Evolutionary conservation across 139 green algal species (phyloP), one percentile per base, ranked within the genome.

Genomic region (Coelastrella sp.): DNA sequence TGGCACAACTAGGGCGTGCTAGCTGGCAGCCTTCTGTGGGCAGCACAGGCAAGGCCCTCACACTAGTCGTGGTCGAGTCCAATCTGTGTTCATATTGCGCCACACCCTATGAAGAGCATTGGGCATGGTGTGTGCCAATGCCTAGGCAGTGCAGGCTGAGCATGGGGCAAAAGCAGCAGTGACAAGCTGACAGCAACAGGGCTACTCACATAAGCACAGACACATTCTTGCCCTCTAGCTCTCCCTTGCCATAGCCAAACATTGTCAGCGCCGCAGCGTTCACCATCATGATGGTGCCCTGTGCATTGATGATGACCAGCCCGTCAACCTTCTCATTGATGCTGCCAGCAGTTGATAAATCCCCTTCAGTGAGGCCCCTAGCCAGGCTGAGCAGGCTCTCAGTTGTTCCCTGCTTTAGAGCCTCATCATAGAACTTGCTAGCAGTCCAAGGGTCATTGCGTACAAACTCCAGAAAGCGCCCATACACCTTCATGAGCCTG

Each of bases 211-310:
- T 90, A 0, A 90, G 73, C 5, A 73, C 12, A 10, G 73, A 66
- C 0, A 96, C 78, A 75, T 96, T 96, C 85, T 91, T 94, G 84
- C 92, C 92, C 81, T 95, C 91, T 83, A 96, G 91, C 89, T 95
- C 93, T 14, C 88, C 91, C 35, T 88, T 88, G 19, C 22, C 66
- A 22, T 88, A 88, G 35, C 83, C 83, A 88, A 88, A 88, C 65
- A 88, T 79, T 35, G 9, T 27, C 4, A 19, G 8, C 3, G 35
- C 35, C 20, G 83, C 73, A 24, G 7, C 6, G 60, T 90, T 90
- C 19, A 89, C 87, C 87, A 88, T 74, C 65, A 88, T 14, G 12
- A 88, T 88, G 27, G n/a, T 10, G 35, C 83, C 83, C 24, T 66
- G 49, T 3, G 84, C 61, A 82, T 94, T 93, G 72, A 94, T 92